These are phyloP conservation scores for Macrolepiota fuliginosa DNA, from an alignment of 768 basidiomycete genomes.

Conservation along the genomic window DNA sequence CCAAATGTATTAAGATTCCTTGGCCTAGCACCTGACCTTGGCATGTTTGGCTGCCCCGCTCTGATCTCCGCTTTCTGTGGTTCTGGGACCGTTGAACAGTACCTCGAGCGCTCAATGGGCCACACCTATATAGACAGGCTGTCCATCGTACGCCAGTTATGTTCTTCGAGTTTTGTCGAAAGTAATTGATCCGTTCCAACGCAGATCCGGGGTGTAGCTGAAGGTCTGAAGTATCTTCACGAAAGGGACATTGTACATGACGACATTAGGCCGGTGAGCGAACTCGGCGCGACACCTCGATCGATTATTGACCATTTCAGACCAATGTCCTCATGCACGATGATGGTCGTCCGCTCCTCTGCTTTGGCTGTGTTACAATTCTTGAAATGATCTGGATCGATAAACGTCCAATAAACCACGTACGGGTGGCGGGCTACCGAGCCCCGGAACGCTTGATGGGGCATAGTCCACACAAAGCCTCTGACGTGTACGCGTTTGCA, in stretches of 20 bases:
- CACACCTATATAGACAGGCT: slow-evolving; percentile 8
- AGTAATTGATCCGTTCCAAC: not conserved
- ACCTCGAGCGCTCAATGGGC: not conserved
- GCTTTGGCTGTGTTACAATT: slow-evolving; percentile 21
- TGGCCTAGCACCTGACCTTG: too few relatives aligned
- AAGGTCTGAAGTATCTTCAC: slow-evolving; percentile 19
- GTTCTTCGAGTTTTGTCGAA: not conserved
- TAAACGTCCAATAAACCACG: slow-evolving; percentile 2
- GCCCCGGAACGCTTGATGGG: slow-evolving; percentile 16
- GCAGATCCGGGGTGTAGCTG: slow-evolving; percentile 15
- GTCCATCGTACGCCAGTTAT: slow-evolving; percentile 6
- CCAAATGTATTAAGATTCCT: too few relatives aligned
- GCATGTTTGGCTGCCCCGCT: too few relatives aligned
- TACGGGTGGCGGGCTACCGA: slow-evolving; percentile 14
- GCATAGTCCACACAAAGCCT: not conserved
- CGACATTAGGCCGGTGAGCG: slow-evolving; percentile 17
- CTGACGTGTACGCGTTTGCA: slow-evolving; percentile 17
- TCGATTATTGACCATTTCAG: not conserved
- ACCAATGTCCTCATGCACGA: slow-evolving; percentile 19
- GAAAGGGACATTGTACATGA: slow-evolving; percentile 16
- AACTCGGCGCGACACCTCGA: not conserved
- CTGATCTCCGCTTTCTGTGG: slow-evolving; percentile 16
- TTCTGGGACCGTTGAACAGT: slow-evolving; percentile 7
- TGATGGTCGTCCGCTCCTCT: slow-evolving; percentile 12
- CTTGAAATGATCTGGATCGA: slow-evolving; percentile 14